These are phyloP conservation scores for Acanthamoeba castellanii DNA, from an alignment of 208 protist genomes.

Conservation along the genomic window DNA sequence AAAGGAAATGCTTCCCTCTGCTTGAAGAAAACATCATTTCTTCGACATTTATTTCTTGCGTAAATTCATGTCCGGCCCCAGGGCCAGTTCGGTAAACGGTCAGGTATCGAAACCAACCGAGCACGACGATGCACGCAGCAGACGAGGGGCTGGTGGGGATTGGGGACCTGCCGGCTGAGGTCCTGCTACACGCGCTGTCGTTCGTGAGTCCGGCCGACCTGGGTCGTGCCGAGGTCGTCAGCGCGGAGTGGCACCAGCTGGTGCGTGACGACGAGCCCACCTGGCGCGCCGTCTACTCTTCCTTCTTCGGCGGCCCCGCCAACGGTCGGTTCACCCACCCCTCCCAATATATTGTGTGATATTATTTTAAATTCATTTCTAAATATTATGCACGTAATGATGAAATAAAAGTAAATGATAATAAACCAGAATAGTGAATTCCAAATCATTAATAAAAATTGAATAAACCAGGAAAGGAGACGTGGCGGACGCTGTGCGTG, in stretches of 20 bases:
- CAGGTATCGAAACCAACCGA: too few species aligned
- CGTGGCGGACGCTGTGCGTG: neutral
- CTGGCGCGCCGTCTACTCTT: neutral
- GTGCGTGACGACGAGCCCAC: neutral
- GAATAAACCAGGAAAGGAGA: neutral
- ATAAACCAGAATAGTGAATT: neutral
- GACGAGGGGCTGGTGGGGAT: too few species aligned
- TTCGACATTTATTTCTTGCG: too few species aligned
- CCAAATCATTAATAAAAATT: neutral
- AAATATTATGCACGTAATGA: too few species aligned
- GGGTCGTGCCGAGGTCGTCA: neutral
- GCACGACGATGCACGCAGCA: too few species aligned
- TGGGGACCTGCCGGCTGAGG: neutral
- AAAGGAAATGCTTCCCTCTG: too few species aligned
- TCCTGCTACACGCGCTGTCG: neutral
- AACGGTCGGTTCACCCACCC: neutral
- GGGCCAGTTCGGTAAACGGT: too few species aligned
- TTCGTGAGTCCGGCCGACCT: neutral
- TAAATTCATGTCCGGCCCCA: too few species aligned
- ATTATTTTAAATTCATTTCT: neutral
- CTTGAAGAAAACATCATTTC: too few species aligned
- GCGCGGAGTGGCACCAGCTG: neutral
- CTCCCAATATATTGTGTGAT: neutral
- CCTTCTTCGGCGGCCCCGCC: neutral
- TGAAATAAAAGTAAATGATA: too few species aligned